These are phyloP conservation scores for Trametes cingulata DNA, from an alignment of 768 basidiomycete species.

Conservation along the genomic window DNA sequence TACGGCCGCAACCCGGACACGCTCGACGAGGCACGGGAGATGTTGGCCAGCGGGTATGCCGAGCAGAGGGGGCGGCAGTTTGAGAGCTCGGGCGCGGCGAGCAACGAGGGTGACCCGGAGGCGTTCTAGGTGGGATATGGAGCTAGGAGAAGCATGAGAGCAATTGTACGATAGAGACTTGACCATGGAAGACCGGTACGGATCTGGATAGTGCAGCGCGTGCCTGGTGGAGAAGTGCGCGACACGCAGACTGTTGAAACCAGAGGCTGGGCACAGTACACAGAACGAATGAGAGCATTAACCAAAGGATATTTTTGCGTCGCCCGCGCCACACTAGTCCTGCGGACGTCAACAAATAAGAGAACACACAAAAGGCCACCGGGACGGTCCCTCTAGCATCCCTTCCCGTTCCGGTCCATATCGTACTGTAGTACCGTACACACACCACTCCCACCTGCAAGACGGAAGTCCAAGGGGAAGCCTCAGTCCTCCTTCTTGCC, in stretches of 20 bases:
- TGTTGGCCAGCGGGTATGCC: constrained; percentile 23
- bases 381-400: background rate
- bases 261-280: too few relatives aligned
- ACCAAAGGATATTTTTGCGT: constrained; percentile 13
- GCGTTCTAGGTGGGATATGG: background rate
- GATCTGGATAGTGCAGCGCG: too few relatives aligned
- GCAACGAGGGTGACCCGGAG: constrained; percentile 20
- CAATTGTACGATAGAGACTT: background rate
- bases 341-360: constrained; percentile 4
- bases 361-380: background rate
- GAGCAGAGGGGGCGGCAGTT: constrained; percentile 24
- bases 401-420: constrained; percentile 1
- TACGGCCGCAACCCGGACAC: constrained; percentile 27
- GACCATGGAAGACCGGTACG: background rate
- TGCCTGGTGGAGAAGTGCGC: too few relatives aligned
- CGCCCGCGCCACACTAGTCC: background rate
- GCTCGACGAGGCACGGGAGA: constrained; percentile 20
- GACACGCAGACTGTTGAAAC: too few relatives aligned
- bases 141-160: background rate
- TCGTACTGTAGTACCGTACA: constrained; percentile 15
- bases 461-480: background rate
- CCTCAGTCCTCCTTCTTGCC: constrained; percentile 78
- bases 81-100: constrained; percentile 25
- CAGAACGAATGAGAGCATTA: background rate
- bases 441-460: background rate